Evolutionary conservation across 2,329 filamentous ascomycete genomes (phyloP).

Genomic region (Talaromyces amestolkiae): DNA sequence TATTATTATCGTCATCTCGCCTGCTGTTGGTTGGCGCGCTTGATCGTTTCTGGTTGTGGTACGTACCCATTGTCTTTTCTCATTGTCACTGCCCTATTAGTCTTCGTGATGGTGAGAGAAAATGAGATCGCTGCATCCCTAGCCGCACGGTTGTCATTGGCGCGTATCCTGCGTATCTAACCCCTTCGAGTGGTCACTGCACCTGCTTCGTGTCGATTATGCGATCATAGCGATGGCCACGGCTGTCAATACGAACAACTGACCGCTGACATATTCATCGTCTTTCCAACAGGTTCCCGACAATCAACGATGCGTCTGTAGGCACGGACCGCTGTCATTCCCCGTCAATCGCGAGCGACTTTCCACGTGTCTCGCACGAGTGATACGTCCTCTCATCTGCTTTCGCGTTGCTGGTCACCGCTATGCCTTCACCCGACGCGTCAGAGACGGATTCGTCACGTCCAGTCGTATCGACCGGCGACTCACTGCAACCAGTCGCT

Average conservation of each 20-base stretch:
- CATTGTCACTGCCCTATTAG: neutral
- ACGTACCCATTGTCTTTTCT: conserved; percentile 12
- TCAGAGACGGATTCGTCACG: conserved; percentile 26
- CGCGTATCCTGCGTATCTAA: conserved; percentile 20
- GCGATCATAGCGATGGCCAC: neutral
- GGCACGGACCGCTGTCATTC: conserved; percentile 24
- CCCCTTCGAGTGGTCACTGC: conserved; percentile 8
- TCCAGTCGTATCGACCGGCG: conserved; percentile 25
- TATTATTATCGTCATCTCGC: neutral
- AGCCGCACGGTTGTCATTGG: conserved; percentile 13
- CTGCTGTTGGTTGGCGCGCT: conserved; percentile 18
- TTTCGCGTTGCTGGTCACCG: neutral
- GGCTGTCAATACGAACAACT: neutral
- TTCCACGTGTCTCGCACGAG: conserved; percentile 25
- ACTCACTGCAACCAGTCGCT: conserved; percentile 23
- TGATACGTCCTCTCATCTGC: conserved; percentile 21
- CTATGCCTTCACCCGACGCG: conserved; percentile 38
- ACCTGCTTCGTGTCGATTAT: neutral
- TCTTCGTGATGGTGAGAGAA: neutral
- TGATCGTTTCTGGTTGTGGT: conserved; percentile 17
- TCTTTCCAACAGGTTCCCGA: neutral
- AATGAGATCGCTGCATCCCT: neutral
- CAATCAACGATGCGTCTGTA: conserved; percentile 35
- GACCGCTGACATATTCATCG: neutral
- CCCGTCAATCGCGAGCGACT: conserved; percentile 26